These are phyloP conservation scores for Cercospora brassicicola DNA, from an alignment of 2,329 filamentous ascomycete species.

Conservation along the genomic window DNA sequence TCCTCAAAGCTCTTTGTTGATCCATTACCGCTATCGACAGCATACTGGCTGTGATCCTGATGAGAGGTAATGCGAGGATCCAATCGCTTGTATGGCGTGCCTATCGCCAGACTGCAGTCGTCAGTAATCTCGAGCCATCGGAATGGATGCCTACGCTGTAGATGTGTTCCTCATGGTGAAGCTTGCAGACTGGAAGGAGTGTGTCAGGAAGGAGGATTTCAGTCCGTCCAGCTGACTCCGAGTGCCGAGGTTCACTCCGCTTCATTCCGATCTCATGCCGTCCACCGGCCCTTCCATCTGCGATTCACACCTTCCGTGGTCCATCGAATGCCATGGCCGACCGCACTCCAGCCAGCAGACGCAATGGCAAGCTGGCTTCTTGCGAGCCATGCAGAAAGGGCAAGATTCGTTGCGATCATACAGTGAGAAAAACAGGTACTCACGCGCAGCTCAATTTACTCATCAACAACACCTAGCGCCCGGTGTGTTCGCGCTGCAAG, in stretches of 20 bases:
- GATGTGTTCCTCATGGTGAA: not conserved
- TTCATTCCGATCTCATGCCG: not conserved
- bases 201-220: not conserved
- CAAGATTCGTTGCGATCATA: constrained; percentile 26
- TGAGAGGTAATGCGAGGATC: not conserved
- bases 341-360: constrained; percentile 13
- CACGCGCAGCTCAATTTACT: not conserved
- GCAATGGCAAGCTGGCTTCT: constrained; percentile 22
- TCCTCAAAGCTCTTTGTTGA: not conserved
- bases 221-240: not conserved
- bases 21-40: not conserved
- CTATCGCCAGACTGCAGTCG: not conserved
- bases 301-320: not conserved
- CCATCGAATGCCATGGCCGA: not conserved
- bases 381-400: constrained; percentile 22
- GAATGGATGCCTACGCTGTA: not conserved
- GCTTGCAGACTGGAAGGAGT: not conserved
- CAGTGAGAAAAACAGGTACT: too few relatives aligned
- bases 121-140: not conserved
- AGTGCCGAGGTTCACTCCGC: not conserved
- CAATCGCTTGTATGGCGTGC: not conserved
- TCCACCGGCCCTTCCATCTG: not conserved
- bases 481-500: constrained; percentile 21
- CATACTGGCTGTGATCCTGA: not conserved
- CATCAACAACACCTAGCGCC: constrained; percentile 1